phyloP scores from a whole-genome alignment of 768 basidiomycete genomes.

The Naganishia onofrii region DNA sequence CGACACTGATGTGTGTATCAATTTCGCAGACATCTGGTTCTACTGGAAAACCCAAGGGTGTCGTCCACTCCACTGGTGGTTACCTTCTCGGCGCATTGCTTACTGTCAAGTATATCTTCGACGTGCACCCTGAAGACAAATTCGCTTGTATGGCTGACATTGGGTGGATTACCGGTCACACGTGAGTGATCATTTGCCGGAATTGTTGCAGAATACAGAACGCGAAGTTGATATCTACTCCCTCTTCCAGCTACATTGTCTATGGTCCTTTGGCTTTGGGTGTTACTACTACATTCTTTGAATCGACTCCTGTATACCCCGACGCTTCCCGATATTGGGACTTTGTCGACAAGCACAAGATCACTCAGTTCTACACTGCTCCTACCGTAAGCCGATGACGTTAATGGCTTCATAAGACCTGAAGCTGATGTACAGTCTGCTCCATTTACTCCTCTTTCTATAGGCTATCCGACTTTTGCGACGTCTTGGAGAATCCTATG shows the following conservation, averaged over 20 bases:
- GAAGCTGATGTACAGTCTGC: too few relatives aligned
- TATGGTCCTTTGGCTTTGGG: constrained; percentile 78
- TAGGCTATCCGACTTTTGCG: constrained; percentile 84
- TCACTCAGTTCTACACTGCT: constrained; percentile 87
- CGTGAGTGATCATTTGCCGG: constrained; percentile 53
- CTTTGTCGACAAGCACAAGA: constrained; percentile 82
- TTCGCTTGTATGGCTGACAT: constrained; percentile 99
- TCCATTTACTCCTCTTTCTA: too few relatives aligned
- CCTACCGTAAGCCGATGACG: constrained; percentile 42
- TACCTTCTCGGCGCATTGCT: constrained; percentile 89
- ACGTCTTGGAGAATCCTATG: constrained; percentile 79
- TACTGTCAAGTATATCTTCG: constrained; percentile 96
- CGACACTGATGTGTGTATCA: constrained; percentile 27
- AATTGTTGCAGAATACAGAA: background rate
- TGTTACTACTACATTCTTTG: constrained; percentile 68
- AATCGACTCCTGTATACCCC: constrained; percentile 94
- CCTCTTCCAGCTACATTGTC: constrained; percentile 65
- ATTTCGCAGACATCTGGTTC: constrained; percentile 76
- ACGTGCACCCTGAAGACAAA: constrained; percentile 90
- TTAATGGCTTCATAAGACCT: too few relatives aligned
- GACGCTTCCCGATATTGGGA: constrained; percentile 97
- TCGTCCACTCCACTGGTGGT: constrained; percentile 62
- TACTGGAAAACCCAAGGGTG: constrained; percentile 95
- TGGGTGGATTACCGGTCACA: constrained; percentile 98
- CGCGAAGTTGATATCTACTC: background rate